A percentile compares a stretch with the other conserved stretches of the same genome.
Evolutionary conservation across 768 basidiomycete genomes (phyloP).

Genomic region (Termitomyces sp.): DNA sequence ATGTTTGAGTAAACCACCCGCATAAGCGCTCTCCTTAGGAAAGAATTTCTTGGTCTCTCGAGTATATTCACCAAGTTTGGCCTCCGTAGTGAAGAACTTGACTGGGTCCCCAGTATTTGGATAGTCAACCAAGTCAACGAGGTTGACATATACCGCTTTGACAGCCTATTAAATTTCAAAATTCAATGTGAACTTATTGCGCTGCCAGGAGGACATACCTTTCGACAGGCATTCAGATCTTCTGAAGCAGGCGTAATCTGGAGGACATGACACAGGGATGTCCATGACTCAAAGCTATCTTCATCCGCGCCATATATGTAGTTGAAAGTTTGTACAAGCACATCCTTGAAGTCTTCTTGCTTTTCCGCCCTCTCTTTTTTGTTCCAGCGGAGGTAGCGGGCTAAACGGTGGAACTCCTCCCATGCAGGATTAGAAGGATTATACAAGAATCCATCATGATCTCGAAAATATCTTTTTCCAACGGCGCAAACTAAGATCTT

Average conservation of each 20-base stretch:
- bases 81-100: constrained; percentile 18
- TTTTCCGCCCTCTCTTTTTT: constrained; percentile 8
- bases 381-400: not conserved
- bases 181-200: not conserved
- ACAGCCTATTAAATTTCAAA: constrained; percentile 17
- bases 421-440: constrained; percentile 13
- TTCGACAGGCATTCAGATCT: constrained; percentile 18
- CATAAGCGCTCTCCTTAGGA: constrained; percentile 22
- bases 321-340: constrained; percentile 24
- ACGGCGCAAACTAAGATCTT: not conserved
- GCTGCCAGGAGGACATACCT: constrained; percentile 10
- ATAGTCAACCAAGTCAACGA: constrained; percentile 30
- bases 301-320: constrained; percentile 27
- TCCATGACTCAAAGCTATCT: constrained; percentile 22
- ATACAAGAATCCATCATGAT: constrained; percentile 18
- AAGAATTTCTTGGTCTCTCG: constrained; percentile 19
- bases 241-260: constrained; percentile 21
- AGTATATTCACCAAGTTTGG: constrained; percentile 26
- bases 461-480: constrained; percentile 16
- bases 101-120: constrained; percentile 4
- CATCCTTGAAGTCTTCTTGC: constrained; percentile 19
- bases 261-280: constrained; percentile 20
- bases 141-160: constrained; percentile 27
- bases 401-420: constrained; percentile 22
- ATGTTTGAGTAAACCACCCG: constrained; percentile 24